Percentiles rank a stretch among this genome's conserved stretches.
phyloP scores from a whole-genome alignment of 2,329 filamentous ascomycete genomes.

The Botryosphaeria dothidea region DNA sequence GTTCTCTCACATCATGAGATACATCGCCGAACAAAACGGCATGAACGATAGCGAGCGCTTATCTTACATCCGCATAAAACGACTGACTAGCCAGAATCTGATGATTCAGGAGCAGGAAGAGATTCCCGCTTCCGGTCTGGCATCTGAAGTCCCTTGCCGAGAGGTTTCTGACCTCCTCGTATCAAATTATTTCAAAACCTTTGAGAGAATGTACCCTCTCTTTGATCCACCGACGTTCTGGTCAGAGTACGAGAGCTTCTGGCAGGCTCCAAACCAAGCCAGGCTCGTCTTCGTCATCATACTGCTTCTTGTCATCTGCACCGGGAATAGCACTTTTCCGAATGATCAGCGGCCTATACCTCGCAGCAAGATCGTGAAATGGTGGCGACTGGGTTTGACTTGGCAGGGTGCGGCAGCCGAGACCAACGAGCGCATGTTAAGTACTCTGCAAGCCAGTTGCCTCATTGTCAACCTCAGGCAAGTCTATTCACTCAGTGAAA shows the following conservation, averaged over 20 bases:
- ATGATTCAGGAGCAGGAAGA: not conserved
- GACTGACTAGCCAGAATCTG: not conserved
- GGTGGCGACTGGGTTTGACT: slow-evolving; percentile 9
- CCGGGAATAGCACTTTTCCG: not conserved
- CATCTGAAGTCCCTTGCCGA: not conserved
- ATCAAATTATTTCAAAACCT: not conserved
- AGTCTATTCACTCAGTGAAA: not conserved
- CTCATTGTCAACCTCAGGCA: slow-evolving; percentile 1
- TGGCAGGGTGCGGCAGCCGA: slow-evolving; percentile 10
- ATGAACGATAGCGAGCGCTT: not conserved
- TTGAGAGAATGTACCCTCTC: slow-evolving; percentile 15
- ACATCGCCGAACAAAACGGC: not conserved
- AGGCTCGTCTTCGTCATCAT: not conserved
- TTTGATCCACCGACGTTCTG: slow-evolving; percentile 29
- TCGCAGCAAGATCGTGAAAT: not conserved
- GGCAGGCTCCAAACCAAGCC: slow-evolving; percentile 22
- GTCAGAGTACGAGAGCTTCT: slow-evolving; percentile 26
- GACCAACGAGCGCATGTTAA: not conserved
- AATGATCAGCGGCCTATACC: not conserved
- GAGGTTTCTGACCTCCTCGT: not conserved
- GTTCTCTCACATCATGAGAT: not conserved
- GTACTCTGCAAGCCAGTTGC: not conserved
- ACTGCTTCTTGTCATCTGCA: not conserved
- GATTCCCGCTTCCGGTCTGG: not conserved
- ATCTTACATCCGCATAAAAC: not conserved